These are phyloP conservation scores for Acer yangbiense DNA, from an alignment of 345 rosid genomes.

Conservation along the genomic window DNA sequence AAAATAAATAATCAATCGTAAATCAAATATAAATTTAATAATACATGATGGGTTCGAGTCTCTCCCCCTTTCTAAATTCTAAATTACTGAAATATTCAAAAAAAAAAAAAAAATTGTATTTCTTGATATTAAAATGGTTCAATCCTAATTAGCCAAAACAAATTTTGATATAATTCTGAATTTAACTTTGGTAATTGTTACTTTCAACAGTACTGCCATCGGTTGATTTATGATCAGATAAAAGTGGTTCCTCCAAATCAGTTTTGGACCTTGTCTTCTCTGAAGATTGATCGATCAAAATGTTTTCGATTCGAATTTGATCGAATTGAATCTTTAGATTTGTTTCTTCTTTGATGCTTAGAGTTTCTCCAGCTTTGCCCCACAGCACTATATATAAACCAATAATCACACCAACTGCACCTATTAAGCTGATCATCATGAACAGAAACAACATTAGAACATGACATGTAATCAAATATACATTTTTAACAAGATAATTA, in stretches of 20 bases:
- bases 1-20: no score
- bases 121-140: no score
- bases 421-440: slow-evolving; percentile 43
- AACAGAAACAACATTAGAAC: neutral
- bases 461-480: neutral
- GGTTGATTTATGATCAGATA: slow-evolving; percentile 29
- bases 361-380: slow-evolving; percentile 64
- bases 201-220: neutral
- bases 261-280: slow-evolving; percentile 16
- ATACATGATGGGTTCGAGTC: no score
- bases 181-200: neutral
- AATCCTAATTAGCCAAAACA: no score
- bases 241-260: slow-evolving; percentile 54
- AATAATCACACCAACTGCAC: slow-evolving; percentile 48
- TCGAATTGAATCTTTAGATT: slow-evolving; percentile 18
- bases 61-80: no score
- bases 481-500: slow-evolving; percentile 5
- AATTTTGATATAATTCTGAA: neutral
- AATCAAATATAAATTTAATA: no score
- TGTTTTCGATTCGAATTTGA: slow-evolving; percentile 15
- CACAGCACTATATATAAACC: slow-evolving; percentile 61
- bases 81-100: no score
- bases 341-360: slow-evolving; percentile 15
- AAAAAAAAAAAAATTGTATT: no score
- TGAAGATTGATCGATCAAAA: slow-evolving; percentile 22